Base-by-base conservation (phyloP, 768 basidiomycete species). In the Pholiota microspora region DNA sequence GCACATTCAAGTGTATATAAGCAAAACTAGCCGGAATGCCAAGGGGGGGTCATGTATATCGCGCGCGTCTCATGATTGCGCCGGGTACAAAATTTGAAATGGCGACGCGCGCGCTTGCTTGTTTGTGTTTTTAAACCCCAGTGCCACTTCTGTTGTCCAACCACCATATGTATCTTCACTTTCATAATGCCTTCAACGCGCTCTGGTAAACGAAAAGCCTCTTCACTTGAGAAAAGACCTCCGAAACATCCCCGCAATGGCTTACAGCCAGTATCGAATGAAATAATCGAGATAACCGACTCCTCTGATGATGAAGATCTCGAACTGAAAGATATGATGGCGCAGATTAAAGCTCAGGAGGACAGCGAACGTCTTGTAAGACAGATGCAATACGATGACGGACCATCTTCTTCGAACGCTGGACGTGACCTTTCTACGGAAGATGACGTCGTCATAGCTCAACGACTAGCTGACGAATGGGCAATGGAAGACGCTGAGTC, bases 291-390 rank as follows among this genome's bases (percentile, higher is more conserved):
- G 9, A 59, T 67, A 40, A 59, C 53, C 42, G 66, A 65, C 27
- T 65, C 71, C 55, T 70, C 73, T 57, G 68, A 75, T 27, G 73
- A 75, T 23, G 73, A 47, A 34, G 63, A 60, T 23, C 61, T 61
- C 25, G 73, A 76, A 40, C 55, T 78, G n/a, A 67, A 70, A 46
- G 63, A 59, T 5, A 71, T 78, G 23, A 65, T 80, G 13, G 67
- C 68, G 2, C 72, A 68, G 38, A 77, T 77, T n/a, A 67, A 73
- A 57, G 69, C 72, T 24, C 73, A 74, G 36, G 75, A 78, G 61
- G 72, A 72, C 50, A 76, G 71, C 49, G 77, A 77, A 64, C 69
- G 63, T 5, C 67, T 75, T 12, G 76, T 75, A 0, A 63, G 53
- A 38, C 59, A 64, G 29, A 60, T 76, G 12, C 73, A 79, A 59